Evolutionary conservation across 1,284 basidiomycete genomes (phyloP), one percentile per base, ranked within the genome.

Genomic region (Sporisorium scitamineum): DNA sequence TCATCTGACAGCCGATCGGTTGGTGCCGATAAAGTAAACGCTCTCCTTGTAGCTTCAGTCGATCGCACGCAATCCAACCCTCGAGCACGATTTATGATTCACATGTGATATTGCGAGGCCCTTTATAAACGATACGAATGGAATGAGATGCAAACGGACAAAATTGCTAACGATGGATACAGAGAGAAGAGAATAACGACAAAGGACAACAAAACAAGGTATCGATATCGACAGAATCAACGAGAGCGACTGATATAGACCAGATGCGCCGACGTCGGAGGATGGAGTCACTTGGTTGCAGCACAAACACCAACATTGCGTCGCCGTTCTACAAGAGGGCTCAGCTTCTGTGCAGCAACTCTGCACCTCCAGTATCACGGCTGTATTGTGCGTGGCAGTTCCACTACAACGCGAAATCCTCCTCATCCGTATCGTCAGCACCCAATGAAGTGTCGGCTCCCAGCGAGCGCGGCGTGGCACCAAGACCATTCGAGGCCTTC

Each of bases 341-440:
- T n/a, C n/a, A n/a, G n/a, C n/a, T n/a, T n/a, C n/a, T n/a, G n/a
- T n/a, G n/a, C n/a, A n/a, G n/a, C n/a, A n/a, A n/a, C n/a, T n/a
- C n/a, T n/a, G n/a, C n/a, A n/a, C n/a, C n/a, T n/a, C n/a, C n/a
- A n/a, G n/a, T n/a, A n/a, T n/a, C n/a, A n/a, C n/a, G n/a, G n/a
- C n/a, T n/a, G n/a, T n/a, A n/a, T n/a, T n/a, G n/a, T n/a, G n/a
- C n/a, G n/a, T n/a, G n/a, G n/a, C n/a, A n/a, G 9, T 18, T 9
- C n/a, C 32, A 11, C 31, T 24, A 67, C 37, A 77, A 57, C 16
- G 75, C 70, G 39, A 70, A 73, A 50, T 77, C 70, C 61, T 77
- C 75, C 59, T 77, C 75, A 41, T 77, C 70, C n/a, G 75, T 77
- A 54, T 77, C 75, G 44, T 77, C 75, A 3, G 45, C 75, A 22